Evolutionary conservation across 495 filamentous ascomycete genomes (phyloP), one percentile per base, ranked within the genome.

Genomic region (Neurospora cerealis): DNA sequence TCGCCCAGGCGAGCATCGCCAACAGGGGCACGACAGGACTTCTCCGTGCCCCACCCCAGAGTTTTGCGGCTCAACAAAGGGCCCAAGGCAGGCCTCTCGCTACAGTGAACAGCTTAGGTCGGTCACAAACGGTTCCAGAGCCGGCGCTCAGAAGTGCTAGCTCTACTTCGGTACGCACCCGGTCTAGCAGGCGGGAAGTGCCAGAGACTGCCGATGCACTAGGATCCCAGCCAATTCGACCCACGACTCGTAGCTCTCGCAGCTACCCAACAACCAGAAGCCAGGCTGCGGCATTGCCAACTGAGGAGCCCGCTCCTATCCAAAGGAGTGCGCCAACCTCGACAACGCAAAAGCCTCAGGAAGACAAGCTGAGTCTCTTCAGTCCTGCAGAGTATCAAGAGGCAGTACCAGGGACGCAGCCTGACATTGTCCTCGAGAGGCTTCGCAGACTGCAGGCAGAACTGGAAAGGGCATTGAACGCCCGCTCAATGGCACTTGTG

Each of bases 11-110:
- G 46, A 78, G 34, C 10, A 44, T 70, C 13, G 40, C 73, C 8
- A 74, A 72, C n/a, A 76, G 71, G 70, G 69, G 70, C 2, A 70
- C 79, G 0, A 54, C 79, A 0, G 80, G 83, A 10, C 76, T 86
- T 34, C 76, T 85, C n/a, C 81, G 85, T 24, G 82, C 83, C 5
- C 82, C 85, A 1, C 82, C 86, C 5, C 87, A 88, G 73, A 89
- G 87, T 73, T 89, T 88, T 77, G 88, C 88, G 13, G 88, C 88
- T 7, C 88, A 90, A 72, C 88, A 90, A 75, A 81, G 88, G 69
- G 85, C 86, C 34, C 80, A 86, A 48, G 75, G 75, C 46, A 84
- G 83, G 42, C 81, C 83, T 3, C 46, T 79, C 15, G 80, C 77
- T 17, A 70, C 78, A 71, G 73, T 37, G 39, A 36, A 36, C 69